A percentile compares a stretch with the other conserved stretches of the same genome.
These are phyloP conservation scores for Suhomyces panamericanus DNA, from an alignment of 1,139 yeast genomes.

Conservation along the genomic window DNA sequence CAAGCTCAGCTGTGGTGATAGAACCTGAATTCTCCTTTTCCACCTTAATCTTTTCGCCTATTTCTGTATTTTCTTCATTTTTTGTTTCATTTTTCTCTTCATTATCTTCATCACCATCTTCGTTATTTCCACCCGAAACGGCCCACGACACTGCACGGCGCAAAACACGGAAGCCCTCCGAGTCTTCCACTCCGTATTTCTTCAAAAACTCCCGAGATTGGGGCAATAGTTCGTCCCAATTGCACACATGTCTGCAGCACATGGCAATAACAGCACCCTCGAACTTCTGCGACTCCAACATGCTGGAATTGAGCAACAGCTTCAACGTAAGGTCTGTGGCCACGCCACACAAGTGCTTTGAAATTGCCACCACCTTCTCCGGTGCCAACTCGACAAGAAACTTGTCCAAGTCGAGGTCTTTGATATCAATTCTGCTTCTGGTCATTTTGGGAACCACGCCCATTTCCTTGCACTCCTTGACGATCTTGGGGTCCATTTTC, in stretches of 20 bases:
- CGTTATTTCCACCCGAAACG: constrained; percentile 58
- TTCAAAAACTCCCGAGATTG: constrained; percentile 47
- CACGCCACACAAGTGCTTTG: constrained; percentile 90
- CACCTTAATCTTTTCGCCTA: neutral
- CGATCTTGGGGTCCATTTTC: constrained; percentile 73
- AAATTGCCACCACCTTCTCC: constrained; percentile 55
- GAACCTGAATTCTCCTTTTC: constrained; percentile 12
- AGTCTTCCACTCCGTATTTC: constrained; percentile 29
- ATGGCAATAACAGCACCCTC: constrained; percentile 79
- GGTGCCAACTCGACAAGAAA: constrained; percentile 35
- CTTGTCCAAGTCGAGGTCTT: constrained; percentile 60
- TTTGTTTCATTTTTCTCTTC: neutral
- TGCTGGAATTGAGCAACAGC: constrained; percentile 53
- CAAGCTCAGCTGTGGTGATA: constrained; percentile 5
- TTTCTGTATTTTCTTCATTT: constrained; percentile 28
- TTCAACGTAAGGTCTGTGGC: constrained; percentile 85
- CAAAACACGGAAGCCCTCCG: constrained; percentile 52
- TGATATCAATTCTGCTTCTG: constrained; percentile 73
- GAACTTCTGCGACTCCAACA: constrained; percentile 24
- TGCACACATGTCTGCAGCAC: constrained; percentile 91
- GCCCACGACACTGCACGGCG: constrained; percentile 85
- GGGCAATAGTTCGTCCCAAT: constrained; percentile 50
- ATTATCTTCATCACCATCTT: constrained; percentile 32
- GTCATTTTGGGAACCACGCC: constrained; percentile 36
- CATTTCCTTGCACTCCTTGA: constrained; percentile 47